These are phyloP conservation scores for Colletotrichum gigasporum DNA, from an alignment of 2,329 filamentous ascomycete genomes.

Conservation along the genomic window DNA sequence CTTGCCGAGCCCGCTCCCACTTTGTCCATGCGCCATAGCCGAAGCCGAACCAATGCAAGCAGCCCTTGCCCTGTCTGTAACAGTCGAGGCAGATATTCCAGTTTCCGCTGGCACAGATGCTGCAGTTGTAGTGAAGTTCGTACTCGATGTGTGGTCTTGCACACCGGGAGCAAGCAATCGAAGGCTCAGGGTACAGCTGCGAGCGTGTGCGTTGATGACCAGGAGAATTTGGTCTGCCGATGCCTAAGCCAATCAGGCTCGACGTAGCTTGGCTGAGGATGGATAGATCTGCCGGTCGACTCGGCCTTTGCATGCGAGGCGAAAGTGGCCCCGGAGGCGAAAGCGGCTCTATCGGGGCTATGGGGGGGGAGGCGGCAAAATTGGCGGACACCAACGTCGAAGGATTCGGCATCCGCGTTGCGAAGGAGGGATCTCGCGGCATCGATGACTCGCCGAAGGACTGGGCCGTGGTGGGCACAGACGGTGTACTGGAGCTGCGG, in stretches of 20 bases:
- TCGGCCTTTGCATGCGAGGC: conserved; percentile 34
- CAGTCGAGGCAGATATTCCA: conserved; percentile 86
- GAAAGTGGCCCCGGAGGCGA: conserved; percentile 29
- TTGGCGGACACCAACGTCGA: conserved; percentile 23
- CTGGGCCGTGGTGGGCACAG: conserved; percentile 39
- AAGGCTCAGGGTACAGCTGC: conserved; percentile 73
- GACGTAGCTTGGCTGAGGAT: conserved; percentile 44
- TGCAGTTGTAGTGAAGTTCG: conserved; percentile 86
- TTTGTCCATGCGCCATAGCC: conserved; percentile 74
- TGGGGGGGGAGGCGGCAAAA: conserved; percentile 32
- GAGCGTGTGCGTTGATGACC: conserved; percentile 53
- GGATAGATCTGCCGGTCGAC: conserved; percentile 52
- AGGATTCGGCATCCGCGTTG: conserved; percentile 41
- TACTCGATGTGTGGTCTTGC: conserved; percentile 80
- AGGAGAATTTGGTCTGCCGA: conserved; percentile 43
- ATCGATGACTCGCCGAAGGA: conserved; percentile 33
- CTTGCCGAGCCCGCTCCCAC: conserved; percentile 65
- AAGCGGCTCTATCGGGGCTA: no score
- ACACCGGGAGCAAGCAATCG: conserved; percentile 78
- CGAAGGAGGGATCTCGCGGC: conserved; percentile 46
- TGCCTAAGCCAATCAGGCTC: conserved; percentile 40
- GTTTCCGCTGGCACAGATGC: conserved; percentile 72
- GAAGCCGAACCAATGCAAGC: conserved; percentile 89
- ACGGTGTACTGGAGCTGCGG: conserved; percentile 51
- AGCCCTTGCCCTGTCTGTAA: conserved; percentile 81